Percentiles rank a stretch among this genome's conserved stretches.
Evolutionary conservation across 1,284 basidiomycete genomes (phyloP).

Genomic region (Ustilago esculenta): DNA sequence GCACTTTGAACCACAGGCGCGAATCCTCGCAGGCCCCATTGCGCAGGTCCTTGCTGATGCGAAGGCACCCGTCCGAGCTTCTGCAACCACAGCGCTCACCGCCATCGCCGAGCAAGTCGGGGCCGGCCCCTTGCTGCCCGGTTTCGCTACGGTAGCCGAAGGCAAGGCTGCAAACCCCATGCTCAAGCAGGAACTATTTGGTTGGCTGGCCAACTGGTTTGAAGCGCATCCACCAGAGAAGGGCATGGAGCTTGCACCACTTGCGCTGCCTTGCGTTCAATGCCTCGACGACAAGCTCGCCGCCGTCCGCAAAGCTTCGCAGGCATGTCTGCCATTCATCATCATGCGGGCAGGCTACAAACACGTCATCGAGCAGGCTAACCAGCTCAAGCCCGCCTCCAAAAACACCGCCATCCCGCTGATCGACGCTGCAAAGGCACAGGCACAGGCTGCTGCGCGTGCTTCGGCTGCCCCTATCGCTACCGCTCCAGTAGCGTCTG

Average conservation of each 20-base stretch:
- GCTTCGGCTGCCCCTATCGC: slow-evolving; percentile 51
- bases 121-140: slow-evolving; percentile 81
- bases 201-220: slow-evolving; percentile 85
- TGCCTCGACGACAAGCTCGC: slow-evolving; percentile 90
- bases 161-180: slow-evolving; percentile 79
- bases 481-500: slow-evolving; percentile 17
- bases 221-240: slow-evolving; percentile 72
- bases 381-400: slow-evolving; percentile 89
- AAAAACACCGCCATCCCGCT: slow-evolving; percentile 83
- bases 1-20: slow-evolving; percentile 88
- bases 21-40: slow-evolving; percentile 80
- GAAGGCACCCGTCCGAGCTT: slow-evolving; percentile 84
- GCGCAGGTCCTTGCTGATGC: slow-evolving; percentile 90
- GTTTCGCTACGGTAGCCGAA: slow-evolving; percentile 83
- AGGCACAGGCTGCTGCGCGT: slow-evolving; percentile 45
- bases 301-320: slow-evolving; percentile 91
- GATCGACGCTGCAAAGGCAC: slow-evolving; percentile 75
- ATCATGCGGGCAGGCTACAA: slow-evolving; percentile 84
- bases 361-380: slow-evolving; percentile 85
- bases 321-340: slow-evolving; percentile 81
- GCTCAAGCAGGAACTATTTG: slow-evolving; percentile 83
- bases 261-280: slow-evolving; percentile 77
- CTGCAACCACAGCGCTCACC: slow-evolving; percentile 80
- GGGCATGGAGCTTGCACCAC: slow-evolving; percentile 78
- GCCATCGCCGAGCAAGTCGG: slow-evolving; percentile 86